Evolutionary conservation across 768 basidiomycete genomes (phyloP).

Genomic region (Mycena rebaudengoi): DNA sequence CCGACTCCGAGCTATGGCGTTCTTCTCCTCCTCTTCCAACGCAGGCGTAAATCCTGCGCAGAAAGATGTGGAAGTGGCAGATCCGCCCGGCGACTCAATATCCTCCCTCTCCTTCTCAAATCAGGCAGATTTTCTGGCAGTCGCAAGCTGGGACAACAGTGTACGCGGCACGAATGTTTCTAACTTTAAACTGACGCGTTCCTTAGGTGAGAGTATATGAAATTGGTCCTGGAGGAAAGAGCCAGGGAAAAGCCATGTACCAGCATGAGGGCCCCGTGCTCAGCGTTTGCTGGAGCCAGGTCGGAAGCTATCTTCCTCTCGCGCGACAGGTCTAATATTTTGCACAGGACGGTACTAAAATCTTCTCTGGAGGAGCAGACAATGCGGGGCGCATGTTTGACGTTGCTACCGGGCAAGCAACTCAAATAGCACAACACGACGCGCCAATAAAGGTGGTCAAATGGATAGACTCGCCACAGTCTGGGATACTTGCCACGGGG

Average conservation of each 20-base stretch:
- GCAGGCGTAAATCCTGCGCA: conserved; percentile 21
- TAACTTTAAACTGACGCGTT: conserved; percentile 2
- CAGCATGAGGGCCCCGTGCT: conserved; percentile 76
- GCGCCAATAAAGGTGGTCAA: conserved; percentile 84
- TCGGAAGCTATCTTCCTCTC: conserved; percentile 45
- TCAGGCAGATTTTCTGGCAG: conserved; percentile 70
- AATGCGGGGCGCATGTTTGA: conserved; percentile 95
- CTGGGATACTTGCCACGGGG: conserved; percentile 87
- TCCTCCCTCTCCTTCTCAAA: conserved; percentile 60
- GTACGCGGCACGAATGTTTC: conserved; percentile 42
- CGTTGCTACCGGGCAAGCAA: conserved; percentile 80
- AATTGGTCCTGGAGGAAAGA: conserved; percentile 61
- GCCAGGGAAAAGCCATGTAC: conserved; percentile 76
- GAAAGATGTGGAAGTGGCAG: conserved; percentile 68
- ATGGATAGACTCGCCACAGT: conserved; percentile 80
- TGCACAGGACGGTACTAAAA: conserved; percentile 87
- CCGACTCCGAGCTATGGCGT: conserved; percentile 14
- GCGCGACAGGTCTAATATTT: conserved; percentile 69
- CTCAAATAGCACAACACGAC: conserved; percentile 91
- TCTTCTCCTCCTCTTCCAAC: conserved; percentile 10
- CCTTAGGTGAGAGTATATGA: conserved; percentile 76
- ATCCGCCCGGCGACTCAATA: conserved; percentile 74
- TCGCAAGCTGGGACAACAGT: conserved; percentile 80
- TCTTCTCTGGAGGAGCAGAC: conserved; percentile 94
- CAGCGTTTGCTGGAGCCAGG: conserved; percentile 77